These are phyloP conservation scores for Adansonia rubrostipa DNA, from an alignment of 441 rosid species.

Conservation along the genomic window DNA sequence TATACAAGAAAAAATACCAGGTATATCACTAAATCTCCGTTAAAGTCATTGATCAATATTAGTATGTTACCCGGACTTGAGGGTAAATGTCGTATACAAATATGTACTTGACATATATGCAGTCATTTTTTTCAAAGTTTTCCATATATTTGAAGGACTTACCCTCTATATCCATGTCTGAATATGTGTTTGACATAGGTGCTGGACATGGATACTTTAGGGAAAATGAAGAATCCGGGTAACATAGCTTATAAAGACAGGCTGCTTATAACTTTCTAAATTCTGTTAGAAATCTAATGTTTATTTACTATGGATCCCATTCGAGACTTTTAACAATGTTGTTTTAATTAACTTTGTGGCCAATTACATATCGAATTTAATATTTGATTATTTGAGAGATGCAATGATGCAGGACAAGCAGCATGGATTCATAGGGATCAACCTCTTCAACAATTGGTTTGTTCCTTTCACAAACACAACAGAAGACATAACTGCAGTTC, in stretches of 20 bases:
- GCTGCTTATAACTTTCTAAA: background rate
- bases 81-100: background rate
- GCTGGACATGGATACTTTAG: no score
- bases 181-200: no score
- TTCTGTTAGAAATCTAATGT: background rate
- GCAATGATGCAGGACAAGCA: constrained; percentile 58
- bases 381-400: background rate
- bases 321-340: background rate
- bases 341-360: background rate
- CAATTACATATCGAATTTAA: background rate
- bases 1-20: constrained; percentile 65
- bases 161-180: no score
- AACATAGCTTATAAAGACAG: background rate
- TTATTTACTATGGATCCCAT: background rate
- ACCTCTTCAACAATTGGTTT: constrained; percentile 36
- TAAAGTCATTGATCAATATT: background rate
- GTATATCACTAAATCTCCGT: constrained; percentile 27
- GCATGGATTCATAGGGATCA: constrained; percentile 56
- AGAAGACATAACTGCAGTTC: constrained; percentile 54
- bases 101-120: no score
- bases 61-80: background rate
- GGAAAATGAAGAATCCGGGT: no score
- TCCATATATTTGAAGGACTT: no score
- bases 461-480: constrained; percentile 53
- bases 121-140: no score